Evolutionary conservation across 2,329 filamentous ascomycete species (phyloP), one percentile per base, ranked within the genome.

Genomic region (Epichloe sibirici): DNA sequence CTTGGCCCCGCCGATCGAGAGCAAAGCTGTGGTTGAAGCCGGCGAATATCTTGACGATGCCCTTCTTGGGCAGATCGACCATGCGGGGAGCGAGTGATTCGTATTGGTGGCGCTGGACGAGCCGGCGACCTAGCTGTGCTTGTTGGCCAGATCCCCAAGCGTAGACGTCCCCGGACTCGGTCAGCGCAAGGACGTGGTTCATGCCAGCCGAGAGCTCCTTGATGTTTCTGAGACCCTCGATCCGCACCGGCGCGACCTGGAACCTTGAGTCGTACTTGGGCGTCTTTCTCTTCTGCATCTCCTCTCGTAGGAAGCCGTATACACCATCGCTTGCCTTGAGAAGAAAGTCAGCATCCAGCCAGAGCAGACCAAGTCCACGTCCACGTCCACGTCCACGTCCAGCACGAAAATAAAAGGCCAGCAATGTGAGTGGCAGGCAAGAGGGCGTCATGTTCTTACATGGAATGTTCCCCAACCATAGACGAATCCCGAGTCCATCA

Each of bases 391-490:
- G 17, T 21, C 17, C 17, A 21, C 17, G 28, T 8, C 25, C 5
- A 6, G 6, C 13, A 5, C 8, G 15, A 35, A 45, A 3, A 34
- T 45, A 6, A 34, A 3, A 8, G 17, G 17, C 17, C 15, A 28
- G 6, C 2, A 34, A 5, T 3, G 12, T 8, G 9, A 45, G 28
- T 15, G 11, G 15, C 37, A 13, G 11, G 15, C 37, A 13, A 15
- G 11, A 38, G 37, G 7, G 13, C 15, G 31, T 9, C 25, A 21
- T 40, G 9, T 35, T 68, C 74, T 65, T 71, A 80, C 77, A 58
- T 82, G 71, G 70, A 90, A 90, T 5, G 83, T 86, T 25, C 86
- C 86, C 84, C 86, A 89, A 54, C 85, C 85, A 62, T 86, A 90
- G 28, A 90, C 80, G 42, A 76, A 70, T 13, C 85, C 86, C 51